Evolutionary conservation across 192 early-diverging fungal genomes (phyloP).

Genomic region (Kappamyces sp.): DNA sequence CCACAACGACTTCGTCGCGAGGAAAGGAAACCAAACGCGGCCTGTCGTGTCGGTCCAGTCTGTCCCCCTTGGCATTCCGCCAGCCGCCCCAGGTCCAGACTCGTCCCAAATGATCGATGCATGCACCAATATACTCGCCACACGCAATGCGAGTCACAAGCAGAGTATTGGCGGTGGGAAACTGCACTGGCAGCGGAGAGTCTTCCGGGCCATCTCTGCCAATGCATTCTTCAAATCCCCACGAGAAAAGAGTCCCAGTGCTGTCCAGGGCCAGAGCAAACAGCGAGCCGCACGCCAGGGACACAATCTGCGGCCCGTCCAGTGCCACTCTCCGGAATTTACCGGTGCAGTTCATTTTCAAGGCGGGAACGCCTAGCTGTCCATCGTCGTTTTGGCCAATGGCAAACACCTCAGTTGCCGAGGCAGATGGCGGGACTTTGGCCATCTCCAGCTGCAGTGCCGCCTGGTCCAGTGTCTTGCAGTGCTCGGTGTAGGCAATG

Average conservation of each 20-base stretch:
- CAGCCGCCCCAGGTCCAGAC: conserved; percentile 24
- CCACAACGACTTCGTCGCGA: background rate
- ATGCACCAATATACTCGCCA: conserved; percentile 19
- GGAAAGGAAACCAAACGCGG: background rate
- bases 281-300: conserved; percentile 20
- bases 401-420: too few relatives aligned
- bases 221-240: conserved; percentile 21
- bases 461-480: too few relatives aligned
- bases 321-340: conserved; percentile 17
- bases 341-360: conserved; percentile 11
- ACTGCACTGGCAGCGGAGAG: background rate
- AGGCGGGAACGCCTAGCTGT: conserved; percentile 18
- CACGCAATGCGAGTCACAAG: conserved; percentile 10
- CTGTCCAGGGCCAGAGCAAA: conserved; percentile 12
- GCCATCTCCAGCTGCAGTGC: too few relatives aligned
- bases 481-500: too few relatives aligned
- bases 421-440: too few relatives aligned
- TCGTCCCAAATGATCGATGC: conserved; percentile 7
- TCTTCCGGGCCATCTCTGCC: conserved; percentile 9
- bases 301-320: background rate
- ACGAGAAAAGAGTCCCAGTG: conserved; percentile 10
- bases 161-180: background rate
- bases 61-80: background rate
- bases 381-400: conserved; percentile 35
- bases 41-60: too few relatives aligned